A percentile compares a stretch with the other conserved stretches of the same genome.
These are phyloP conservation scores for Larix kaempferi DNA, from an alignment of 75 land plant species.

Conservation along the genomic window DNA sequence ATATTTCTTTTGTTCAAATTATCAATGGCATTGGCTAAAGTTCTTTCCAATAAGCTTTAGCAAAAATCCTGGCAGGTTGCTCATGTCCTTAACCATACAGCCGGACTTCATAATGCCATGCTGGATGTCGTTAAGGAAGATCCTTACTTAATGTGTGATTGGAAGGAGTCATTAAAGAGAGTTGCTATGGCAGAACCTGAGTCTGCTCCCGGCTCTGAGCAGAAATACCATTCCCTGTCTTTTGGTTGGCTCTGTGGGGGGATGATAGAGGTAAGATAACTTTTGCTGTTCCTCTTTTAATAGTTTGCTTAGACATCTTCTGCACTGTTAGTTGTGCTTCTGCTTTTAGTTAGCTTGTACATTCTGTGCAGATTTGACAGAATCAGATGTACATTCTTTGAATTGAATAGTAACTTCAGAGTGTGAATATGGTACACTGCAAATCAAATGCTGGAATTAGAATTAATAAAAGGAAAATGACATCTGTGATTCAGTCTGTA, in stretches of 20 bases:
- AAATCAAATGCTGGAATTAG: no score
- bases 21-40: not conserved
- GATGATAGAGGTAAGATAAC: slow-evolving; percentile 69
- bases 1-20: not conserved
- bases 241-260: slow-evolving; percentile 99
- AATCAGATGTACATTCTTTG: not conserved
- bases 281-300: slow-evolving; percentile 2
- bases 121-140: slow-evolving; percentile 44
- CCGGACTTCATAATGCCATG: slow-evolving; percentile 90
- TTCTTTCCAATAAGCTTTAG: slow-evolving; percentile 3
- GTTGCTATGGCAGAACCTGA: slow-evolving; percentile 64
- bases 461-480: no score
- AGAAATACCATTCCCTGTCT: slow-evolving; percentile 78
- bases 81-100: slow-evolving; percentile 91
- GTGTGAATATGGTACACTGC: not conserved
- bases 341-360: not conserved
- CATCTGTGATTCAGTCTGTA: no score
- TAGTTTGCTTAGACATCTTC: not conserved
- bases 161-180: slow-evolving; percentile 64
- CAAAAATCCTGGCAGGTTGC: slow-evolving; percentile 48
- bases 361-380: not conserved
- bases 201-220: slow-evolving; percentile 77
- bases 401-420: not conserved
- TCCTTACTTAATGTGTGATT: slow-evolving; percentile 76
- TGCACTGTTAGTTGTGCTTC: no score